Evolutionary conservation across 2,329 filamentous ascomycete species (phyloP), one percentile per base, ranked within the genome.

Genomic region (Fonsecaea monophora): DNA sequence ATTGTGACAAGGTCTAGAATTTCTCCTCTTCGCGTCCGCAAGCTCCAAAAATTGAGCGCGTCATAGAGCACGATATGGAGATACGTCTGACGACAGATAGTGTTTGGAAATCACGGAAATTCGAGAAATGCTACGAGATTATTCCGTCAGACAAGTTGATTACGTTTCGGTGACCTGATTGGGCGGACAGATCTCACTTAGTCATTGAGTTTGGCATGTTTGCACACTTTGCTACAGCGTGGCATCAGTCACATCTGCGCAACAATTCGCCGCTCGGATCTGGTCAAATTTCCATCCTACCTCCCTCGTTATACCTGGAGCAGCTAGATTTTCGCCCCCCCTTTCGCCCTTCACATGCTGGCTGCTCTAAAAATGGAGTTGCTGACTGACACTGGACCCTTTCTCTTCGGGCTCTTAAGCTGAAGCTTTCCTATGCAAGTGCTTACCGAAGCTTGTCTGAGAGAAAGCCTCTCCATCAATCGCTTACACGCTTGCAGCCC

Each of bases 361-460:
- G n/a, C 21, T 32, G 30, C 25, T 50, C 65, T 67, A 67, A 67
- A 64, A 56, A 34, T 67, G 60, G 65, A 61, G 13, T 38, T 63
- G 65, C 65, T 67, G 65, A 67, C 65, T 25, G 25, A 64, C 32
- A 57, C 13, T 64, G 13, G 4, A 18, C 38, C 32, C 45, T 35
- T 38, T 30, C 35, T 55, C 42, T 40, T 50, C 35, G 57, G 18
- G 53, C 37, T n/a, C 38, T 30, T 5, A 40, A 67, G 55, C 65
- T 61, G 61, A 67, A 64, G 60, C 65, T 64, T 60, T 57, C 15
- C 18, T 40, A 21, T 12, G 10, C 40, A 64, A 64, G 60, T 64
- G 65, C 65, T 67, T 67, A 67, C 61, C 61, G 65, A 67, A 64
- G 65, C 65, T 67, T 67, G 60, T 64, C 21, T 45, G 21, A 32